Evolutionary conservation across 2,329 filamentous ascomycete genomes (phyloP).

Genomic region (Ceratocystis lukuohia): DNA sequence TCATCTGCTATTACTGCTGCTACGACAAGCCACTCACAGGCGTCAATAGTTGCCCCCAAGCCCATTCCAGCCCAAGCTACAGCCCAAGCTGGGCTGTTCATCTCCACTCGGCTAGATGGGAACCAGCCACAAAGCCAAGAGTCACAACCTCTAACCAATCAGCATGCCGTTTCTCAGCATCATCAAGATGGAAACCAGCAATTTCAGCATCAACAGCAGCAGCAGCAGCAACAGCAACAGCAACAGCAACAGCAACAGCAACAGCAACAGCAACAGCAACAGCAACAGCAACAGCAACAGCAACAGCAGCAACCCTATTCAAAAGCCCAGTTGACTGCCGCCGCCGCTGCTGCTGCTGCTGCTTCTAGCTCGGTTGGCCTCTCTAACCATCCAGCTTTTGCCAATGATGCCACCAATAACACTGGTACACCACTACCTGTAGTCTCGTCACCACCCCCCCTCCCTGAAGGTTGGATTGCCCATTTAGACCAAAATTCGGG

Average conservation of each 20-base stretch:
- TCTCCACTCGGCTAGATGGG: slow-evolving; percentile 15
- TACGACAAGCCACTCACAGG: background rate
- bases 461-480: slow-evolving; percentile 96
- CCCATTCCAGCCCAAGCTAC: slow-evolving; percentile 18
- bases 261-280: slow-evolving; percentile 8
- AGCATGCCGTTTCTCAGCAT: slow-evolving; percentile 9
- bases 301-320: slow-evolving; percentile 13
- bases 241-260: background rate
- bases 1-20: slow-evolving; percentile 21
- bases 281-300: slow-evolving; percentile 4
- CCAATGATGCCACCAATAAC: slow-evolving; percentile 48
- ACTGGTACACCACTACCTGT: slow-evolving; percentile 16
- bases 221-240: background rate
- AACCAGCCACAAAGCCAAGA: slow-evolving; percentile 15
- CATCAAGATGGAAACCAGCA: background rate
- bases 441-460: slow-evolving; percentile 71
- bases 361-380: slow-evolving; percentile 39
- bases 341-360: slow-evolving; percentile 33
- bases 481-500: slow-evolving; percentile 91
- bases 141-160: background rate
- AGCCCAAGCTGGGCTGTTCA: slow-evolving; percentile 12
- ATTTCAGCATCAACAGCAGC: background rate
- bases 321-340: slow-evolving; percentile 22
- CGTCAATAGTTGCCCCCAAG: slow-evolving; percentile 12
- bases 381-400: slow-evolving; percentile 74